Evolutionary conservation across 129 eudicot genomes (phyloP).

Genomic region (Scalesia atractyloides): DNA sequence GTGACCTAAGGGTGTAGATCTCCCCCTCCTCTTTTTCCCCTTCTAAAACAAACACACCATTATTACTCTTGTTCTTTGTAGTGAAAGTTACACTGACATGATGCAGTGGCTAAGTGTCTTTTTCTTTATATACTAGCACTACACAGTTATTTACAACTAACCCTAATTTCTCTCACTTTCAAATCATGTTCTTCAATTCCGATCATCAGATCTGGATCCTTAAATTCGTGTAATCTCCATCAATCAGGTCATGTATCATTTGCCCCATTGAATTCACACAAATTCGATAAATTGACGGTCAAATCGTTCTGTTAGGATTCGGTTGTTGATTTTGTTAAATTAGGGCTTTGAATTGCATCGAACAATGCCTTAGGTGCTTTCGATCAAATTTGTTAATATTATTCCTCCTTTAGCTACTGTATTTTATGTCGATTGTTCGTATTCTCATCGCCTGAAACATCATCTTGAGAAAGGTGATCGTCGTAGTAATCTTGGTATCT

Average conservation of each 20-base stretch:
- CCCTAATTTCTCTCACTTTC: slow-evolving; percentile 23
- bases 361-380: slow-evolving; percentile 90
- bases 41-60: too few species aligned
- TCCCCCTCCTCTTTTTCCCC: too few species aligned
- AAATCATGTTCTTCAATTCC: slow-evolving; percentile 39
- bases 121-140: not conserved
- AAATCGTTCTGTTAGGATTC: slow-evolving; percentile 26
- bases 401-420: slow-evolving; percentile 39
- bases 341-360: slow-evolving; percentile 62
- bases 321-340: slow-evolving; percentile 6
- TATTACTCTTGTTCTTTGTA: too few species aligned
- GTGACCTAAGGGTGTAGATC: too few species aligned
- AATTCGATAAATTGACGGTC: slow-evolving; percentile 17
- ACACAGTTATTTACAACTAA: slow-evolving; percentile 10
- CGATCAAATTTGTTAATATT: slow-evolving; percentile 33
- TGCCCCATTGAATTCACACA: slow-evolving; percentile 13
- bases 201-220: slow-evolving; percentile 34
- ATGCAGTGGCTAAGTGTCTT: too few species aligned
- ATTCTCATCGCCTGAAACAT: slow-evolving; percentile 84
- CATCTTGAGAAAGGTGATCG: slow-evolving; percentile 81
- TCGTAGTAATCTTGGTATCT: slow-evolving; percentile 94
- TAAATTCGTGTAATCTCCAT: slow-evolving; percentile 18
- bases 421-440: slow-evolving; percentile 54
- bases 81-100: too few species aligned
- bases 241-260: slow-evolving; percentile 12